Percentiles rank a stretch among this genome's conserved stretches.
Conservation (phyloP, 805 yeast species). For the Candida alai region DNA sequence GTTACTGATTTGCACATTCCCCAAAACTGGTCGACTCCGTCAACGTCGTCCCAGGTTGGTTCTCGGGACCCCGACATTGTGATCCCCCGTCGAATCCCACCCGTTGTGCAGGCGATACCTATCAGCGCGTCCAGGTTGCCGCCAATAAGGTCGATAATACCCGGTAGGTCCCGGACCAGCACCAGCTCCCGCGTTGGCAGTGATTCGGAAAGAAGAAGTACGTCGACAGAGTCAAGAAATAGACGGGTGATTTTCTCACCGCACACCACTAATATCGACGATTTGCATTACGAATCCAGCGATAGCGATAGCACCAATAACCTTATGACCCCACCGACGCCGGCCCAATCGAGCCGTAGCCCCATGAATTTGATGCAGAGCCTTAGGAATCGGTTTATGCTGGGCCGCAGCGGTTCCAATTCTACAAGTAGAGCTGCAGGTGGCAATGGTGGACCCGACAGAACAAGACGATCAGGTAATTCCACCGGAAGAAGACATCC, state of each 20-base stretch:
- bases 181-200: not conserved
- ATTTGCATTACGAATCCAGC: constrained; percentile 7
- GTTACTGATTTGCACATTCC: constrained; percentile 34
- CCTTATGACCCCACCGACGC: constrained; percentile 2
- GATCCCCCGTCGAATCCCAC: constrained; percentile 28
- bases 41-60: constrained; percentile 7
- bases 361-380: too few species aligned
- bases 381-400: too few species aligned
- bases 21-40: constrained; percentile 32
- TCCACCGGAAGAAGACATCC: constrained; percentile 19
- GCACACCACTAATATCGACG: constrained; percentile 10
- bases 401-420: constrained; percentile 7
- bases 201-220: not conserved
- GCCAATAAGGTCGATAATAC: constrained; percentile 7
- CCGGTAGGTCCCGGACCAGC: not conserved
- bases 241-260: constrained; percentile 11
- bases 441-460: constrained; percentile 17
- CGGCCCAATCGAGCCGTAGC: too few species aligned
- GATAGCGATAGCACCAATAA: constrained; percentile 1
- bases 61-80: constrained; percentile 24
- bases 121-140: constrained; percentile 6
- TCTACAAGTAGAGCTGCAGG: too few species aligned
- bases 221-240: constrained; percentile 5
- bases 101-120: constrained; percentile 5
- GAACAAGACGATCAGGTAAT: constrained; percentile 13